A percentile compares a stretch with the other conserved stretches of the same genome.
Conservation (phyloP, 2,329 filamentous ascomycete species). For the Thelonectria blattea region DNA sequence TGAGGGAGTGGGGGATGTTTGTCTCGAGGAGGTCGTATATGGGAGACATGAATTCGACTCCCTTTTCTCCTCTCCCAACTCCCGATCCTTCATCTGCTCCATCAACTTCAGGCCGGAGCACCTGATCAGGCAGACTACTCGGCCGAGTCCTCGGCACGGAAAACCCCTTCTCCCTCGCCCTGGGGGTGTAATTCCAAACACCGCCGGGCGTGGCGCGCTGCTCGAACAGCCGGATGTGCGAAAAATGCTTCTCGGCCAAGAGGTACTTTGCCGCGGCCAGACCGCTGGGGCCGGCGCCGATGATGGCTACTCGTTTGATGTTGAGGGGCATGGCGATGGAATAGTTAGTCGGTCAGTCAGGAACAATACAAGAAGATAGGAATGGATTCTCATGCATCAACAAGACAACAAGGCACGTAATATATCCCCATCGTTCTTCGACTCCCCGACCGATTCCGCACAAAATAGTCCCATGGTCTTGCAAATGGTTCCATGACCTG, state of each 20-base stretch:
- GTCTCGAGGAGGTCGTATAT: slow-evolving; percentile 75
- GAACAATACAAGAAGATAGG: slow-evolving; percentile 14
- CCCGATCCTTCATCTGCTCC: too few species aligned
- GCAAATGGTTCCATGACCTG: slow-evolving; percentile 30
- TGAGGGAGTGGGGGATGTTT: slow-evolving; percentile 75
- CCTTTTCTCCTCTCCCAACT: too few species aligned
- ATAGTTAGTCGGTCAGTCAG: slow-evolving; percentile 32
- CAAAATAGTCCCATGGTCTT: slow-evolving; percentile 34
- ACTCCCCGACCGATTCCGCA: slow-evolving; percentile 29
- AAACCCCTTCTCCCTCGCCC: slow-evolving; percentile 36
- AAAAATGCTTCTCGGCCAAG: slow-evolving; percentile 66
- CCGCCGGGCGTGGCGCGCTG: slow-evolving; percentile 70
- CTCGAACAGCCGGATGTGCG: slow-evolving; percentile 71
- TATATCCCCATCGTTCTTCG: neutral
- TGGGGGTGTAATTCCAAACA: slow-evolving; percentile 71
- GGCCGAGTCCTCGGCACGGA: slow-evolving; percentile 41
- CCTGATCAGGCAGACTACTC: slow-evolving; percentile 50
- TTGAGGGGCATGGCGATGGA: too few species aligned
- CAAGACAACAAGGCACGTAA: too few species aligned
- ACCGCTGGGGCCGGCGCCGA: slow-evolving; percentile 76
- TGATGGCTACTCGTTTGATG: slow-evolving; percentile 64
- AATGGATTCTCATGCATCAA: too few species aligned
- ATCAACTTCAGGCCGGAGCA: slow-evolving; percentile 32
- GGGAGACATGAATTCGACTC: slow-evolving; percentile 68
- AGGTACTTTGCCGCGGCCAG: slow-evolving; percentile 67